phyloP scores from a whole-genome alignment of 2,329 filamentous ascomycete genomes.

The Emergomyces africanus region DNA sequence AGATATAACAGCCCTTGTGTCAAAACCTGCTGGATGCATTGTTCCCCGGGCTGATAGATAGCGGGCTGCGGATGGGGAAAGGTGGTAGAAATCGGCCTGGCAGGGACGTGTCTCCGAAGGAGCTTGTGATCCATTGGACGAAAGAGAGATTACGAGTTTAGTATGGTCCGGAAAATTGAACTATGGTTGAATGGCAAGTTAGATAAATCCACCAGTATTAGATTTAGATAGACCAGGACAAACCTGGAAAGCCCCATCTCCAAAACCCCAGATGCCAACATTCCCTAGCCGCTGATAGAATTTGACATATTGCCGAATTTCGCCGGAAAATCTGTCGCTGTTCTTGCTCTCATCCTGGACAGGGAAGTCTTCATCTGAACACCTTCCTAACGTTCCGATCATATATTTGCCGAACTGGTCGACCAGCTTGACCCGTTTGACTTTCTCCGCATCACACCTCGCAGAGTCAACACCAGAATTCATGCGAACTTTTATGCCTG shows the following conservation, averaged over 20 bases:
- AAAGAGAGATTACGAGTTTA: constrained; percentile 35
- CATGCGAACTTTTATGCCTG: constrained; percentile 22
- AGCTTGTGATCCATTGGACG: constrained; percentile 5
- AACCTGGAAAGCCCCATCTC: constrained; percentile 36
- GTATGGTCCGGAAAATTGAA: constrained; percentile 43
- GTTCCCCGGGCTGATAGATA: constrained; percentile 29
- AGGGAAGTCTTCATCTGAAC: constrained; percentile 23
- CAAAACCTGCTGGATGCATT: constrained; percentile 32
- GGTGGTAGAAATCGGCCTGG: constrained; percentile 37
- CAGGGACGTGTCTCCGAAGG: constrained; percentile 17
- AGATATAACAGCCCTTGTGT: constrained; percentile 29
- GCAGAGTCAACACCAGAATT: constrained; percentile 21
- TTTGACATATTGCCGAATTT: constrained; percentile 30
- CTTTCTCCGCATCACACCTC: constrained; percentile 33
- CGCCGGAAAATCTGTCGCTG: constrained; percentile 10
- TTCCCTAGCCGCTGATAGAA: constrained; percentile 41
- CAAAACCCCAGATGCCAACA: constrained; percentile 41
- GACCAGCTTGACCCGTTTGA: constrained; percentile 36
- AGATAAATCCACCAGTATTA: background rate
- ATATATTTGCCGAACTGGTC: constrained; percentile 42
- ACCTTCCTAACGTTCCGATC: constrained; percentile 35
- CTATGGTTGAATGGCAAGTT: constrained; percentile 9
- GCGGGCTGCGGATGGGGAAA: constrained; percentile 33
- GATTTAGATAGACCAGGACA: background rate
- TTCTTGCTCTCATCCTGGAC: constrained; percentile 18